Evolutionary conservation across 345 rosid genomes (phyloP).

Genomic region (Eucalyptus curtisii): DNA sequence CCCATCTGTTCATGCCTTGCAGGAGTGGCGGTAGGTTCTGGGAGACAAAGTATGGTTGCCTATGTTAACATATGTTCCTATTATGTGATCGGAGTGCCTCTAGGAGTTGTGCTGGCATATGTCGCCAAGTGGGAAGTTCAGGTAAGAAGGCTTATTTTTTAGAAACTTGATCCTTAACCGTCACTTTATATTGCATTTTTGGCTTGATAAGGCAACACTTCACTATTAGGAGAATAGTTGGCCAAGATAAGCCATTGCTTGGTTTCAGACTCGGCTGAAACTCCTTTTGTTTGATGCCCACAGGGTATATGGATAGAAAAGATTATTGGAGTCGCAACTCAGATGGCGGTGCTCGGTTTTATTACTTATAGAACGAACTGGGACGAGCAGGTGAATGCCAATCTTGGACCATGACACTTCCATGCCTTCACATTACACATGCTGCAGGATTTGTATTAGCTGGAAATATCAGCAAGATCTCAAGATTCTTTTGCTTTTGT

Average conservation of each 20-base stretch:
- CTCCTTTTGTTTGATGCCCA: background rate
- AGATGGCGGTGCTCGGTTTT: constrained; percentile 14
- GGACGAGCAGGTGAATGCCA: background rate
- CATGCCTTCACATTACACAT: background rate
- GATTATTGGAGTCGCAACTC: constrained; percentile 20
- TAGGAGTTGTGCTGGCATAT: constrained; percentile 10
- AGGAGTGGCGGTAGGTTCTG: constrained; percentile 20
- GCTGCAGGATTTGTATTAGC: background rate
- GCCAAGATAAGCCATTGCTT: background rate
- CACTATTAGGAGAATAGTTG: too few relatives aligned
- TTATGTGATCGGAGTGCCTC: constrained; percentile 16
- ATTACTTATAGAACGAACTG: constrained; percentile 13
- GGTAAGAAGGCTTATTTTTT: background rate
- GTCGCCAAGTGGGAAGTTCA: background rate
- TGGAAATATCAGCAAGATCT: background rate
- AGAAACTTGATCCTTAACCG: background rate
- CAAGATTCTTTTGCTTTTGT: background rate
- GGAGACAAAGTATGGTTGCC: constrained; percentile 11
- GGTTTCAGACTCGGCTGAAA: background rate
- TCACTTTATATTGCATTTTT: background rate
- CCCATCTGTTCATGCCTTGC: background rate
- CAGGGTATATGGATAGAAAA: constrained; percentile 42
- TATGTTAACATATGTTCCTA: constrained; percentile 13
- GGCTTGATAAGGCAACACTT: background rate
- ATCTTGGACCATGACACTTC: background rate